These are phyloP conservation scores for Chaetomium sp. DNA, from an alignment of 2,329 filamentous ascomycete genomes.

Conservation along the genomic window DNA sequence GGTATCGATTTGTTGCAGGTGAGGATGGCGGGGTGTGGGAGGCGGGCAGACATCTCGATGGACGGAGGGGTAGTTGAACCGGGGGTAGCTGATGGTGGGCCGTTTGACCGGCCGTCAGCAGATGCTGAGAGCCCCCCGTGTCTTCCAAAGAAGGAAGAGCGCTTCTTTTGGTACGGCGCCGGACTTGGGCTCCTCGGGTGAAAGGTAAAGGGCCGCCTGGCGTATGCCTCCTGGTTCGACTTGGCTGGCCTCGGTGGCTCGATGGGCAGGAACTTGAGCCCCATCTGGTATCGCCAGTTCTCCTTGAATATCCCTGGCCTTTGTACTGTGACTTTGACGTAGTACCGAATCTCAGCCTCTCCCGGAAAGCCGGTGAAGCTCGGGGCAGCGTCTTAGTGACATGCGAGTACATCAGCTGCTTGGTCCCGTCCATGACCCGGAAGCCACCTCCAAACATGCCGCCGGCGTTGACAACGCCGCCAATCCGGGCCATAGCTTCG, in stretches of 20 bases:
- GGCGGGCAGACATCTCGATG: slow-evolving; percentile 73
- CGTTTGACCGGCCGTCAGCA: slow-evolving; percentile 28
- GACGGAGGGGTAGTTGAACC: slow-evolving; percentile 58
- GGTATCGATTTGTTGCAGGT: slow-evolving; percentile 88
- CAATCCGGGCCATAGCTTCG: slow-evolving; percentile 55
- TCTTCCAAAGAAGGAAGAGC: slow-evolving; percentile 42
- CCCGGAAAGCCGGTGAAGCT: slow-evolving; percentile 84
- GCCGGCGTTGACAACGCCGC: slow-evolving; percentile 56
- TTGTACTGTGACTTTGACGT: slow-evolving; percentile 91
- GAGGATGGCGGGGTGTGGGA: slow-evolving; percentile 84
- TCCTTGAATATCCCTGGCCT: slow-evolving; percentile 88
- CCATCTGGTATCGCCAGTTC: slow-evolving; percentile 70
- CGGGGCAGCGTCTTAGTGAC: slow-evolving; percentile 86
- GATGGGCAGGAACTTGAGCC: slow-evolving; percentile 88
- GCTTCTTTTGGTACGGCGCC: slow-evolving; percentile 50
- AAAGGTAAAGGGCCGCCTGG: slow-evolving; percentile 68
- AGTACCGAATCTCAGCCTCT: slow-evolving; percentile 90
- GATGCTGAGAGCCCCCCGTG: slow-evolving; percentile 10
- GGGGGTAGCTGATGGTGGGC: slow-evolving; percentile 12
- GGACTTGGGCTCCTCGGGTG: slow-evolving; percentile 44
- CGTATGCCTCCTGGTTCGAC: slow-evolving; percentile 78
- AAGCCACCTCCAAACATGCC: slow-evolving; percentile 57
- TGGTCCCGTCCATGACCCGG: slow-evolving; percentile 64
- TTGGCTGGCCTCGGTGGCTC: slow-evolving; percentile 75
- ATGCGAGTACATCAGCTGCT: slow-evolving; percentile 67